A percentile compares a stretch with the other conserved stretches of the same genome.
Evolutionary conservation across 257 asterid genomes (phyloP).

Genomic region (Paulownia fortunei): DNA sequence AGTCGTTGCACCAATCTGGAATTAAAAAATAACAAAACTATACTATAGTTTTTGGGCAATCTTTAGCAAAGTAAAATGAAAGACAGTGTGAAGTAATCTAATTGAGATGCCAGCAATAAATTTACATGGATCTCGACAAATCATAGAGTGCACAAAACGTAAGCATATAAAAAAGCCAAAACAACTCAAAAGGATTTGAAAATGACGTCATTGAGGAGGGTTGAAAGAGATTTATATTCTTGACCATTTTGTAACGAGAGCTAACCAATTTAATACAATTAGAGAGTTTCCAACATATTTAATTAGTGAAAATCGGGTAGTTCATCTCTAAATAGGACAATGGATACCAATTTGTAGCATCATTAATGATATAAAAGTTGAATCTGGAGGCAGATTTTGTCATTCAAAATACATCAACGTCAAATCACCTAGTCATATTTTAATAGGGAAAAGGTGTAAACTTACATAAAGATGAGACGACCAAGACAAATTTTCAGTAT

Average conservation of each 20-base stretch:
- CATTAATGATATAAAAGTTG: neutral
- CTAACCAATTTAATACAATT: neutral
- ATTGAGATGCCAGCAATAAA: neutral
- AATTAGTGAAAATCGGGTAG: neutral
- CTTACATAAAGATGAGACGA: too few relatives aligned
- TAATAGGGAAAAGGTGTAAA: too few relatives aligned
- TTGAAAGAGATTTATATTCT: neutral
- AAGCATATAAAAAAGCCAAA: neutral
- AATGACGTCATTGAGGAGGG: neutral
- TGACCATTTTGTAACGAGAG: neutral
- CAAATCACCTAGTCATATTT: neutral
- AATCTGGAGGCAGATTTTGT: neutral
- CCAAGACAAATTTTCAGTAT: neutral
- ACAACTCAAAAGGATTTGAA: neutral
- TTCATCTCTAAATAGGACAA: neutral
- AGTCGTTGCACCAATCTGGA: neutral
- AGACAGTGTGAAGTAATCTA: neutral
- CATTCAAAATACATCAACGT: neutral
- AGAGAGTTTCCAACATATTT: neutral
- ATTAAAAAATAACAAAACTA: neutral
- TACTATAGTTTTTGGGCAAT: neutral
- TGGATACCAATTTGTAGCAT: too few relatives aligned
- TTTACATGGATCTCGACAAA: neutral
- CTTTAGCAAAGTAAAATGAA: neutral
- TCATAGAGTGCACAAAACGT: neutral